Percentiles rank a stretch among this genome's conserved stretches.
Conservation (phyloP, 129 eudicot genomes). For the Flaveria linearis region DNA sequence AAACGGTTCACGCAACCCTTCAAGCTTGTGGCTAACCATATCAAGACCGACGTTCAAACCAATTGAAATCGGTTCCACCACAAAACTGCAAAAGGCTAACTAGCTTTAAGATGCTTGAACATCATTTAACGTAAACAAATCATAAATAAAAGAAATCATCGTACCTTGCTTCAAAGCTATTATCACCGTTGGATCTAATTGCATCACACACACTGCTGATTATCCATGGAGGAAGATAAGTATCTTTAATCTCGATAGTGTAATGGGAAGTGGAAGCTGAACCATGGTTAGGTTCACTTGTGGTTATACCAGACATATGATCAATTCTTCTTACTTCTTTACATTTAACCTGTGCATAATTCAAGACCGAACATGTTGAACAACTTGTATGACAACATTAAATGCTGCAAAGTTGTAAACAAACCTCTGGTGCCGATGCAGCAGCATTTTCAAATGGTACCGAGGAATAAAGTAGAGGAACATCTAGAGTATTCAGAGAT, state of each 20-base stretch:
- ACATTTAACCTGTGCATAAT: conserved; percentile 65
- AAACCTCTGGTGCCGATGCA: conserved; percentile 84
- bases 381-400: not conserved
- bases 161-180: conserved; percentile 82
- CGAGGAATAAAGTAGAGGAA: conserved; percentile 78
- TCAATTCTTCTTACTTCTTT: conserved; percentile 73
- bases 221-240: conserved; percentile 93
- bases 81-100: conserved; percentile 56
- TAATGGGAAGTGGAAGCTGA: conserved; percentile 47
- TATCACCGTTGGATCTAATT: conserved; percentile 50
- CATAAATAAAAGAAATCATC: not conserved
- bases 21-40: conserved; percentile 24
- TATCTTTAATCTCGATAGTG: conserved; percentile 76
- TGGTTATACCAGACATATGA: conserved; percentile 31
- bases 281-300: conserved; percentile 43
- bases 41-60: conserved; percentile 78
- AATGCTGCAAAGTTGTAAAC: conserved; percentile 7
- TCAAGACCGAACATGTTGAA: not conserved
- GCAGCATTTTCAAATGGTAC: conserved; percentile 84
- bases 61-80: conserved; percentile 58
- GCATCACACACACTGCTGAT: conserved; percentile 56
- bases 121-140: not conserved
- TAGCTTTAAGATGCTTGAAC: not conserved
- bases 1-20: conserved; percentile 41
- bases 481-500: conserved; percentile 63